Evolutionary conservation across 768 basidiomycete species (phyloP), one percentile per base, ranked within the genome.

Genomic region (Kwoniella shandongensis): DNA sequence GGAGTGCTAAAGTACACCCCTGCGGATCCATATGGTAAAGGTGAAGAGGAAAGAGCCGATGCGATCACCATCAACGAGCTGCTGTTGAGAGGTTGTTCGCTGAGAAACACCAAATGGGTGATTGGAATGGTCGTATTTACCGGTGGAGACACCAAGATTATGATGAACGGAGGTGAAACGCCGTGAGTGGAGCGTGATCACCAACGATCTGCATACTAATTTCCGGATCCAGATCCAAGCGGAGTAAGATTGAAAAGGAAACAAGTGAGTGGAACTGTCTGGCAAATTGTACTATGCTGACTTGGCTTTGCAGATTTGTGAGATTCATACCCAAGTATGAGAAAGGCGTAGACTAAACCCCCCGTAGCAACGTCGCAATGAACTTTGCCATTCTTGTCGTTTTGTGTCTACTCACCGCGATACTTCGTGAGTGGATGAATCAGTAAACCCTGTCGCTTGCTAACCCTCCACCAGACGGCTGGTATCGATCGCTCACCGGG

Each of bases 221-320:
- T 3, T n/a, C 11, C 18, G 25, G 5, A 11, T 22, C n/a, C 36
- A 65, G 63, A 8, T 91, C 88, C n/a, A 98, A 98, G 72, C 87
- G 90, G 57, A 89, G 87, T 70, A 98, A 93, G 81, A 97, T 98
- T 72, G 92, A 97, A 79, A 88, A 85, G 79, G 94, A 98, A 81
- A 98, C 94, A 8, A 98, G 62, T 66, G 48, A 56, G 67, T 64
- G 2, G 29, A 30, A 20, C 13, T 38, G 8, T n/a, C 1, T 57
- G 13, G 25, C 1, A 29, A 26, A 50, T 23, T 20, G 15, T n/a
- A 17, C 23, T 47, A 42, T 22, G 45, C 54, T 57, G 55, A 51
- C 22, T 7, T 27, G 15, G 10, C 22, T 18, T 2, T 8, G 3
- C 44, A 63, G 58, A 64, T 26, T 60, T 64, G 52, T 55, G 30